These are phyloP conservation scores for Populus simonii DNA, from an alignment of 345 rosid genomes.

Conservation along the genomic window DNA sequence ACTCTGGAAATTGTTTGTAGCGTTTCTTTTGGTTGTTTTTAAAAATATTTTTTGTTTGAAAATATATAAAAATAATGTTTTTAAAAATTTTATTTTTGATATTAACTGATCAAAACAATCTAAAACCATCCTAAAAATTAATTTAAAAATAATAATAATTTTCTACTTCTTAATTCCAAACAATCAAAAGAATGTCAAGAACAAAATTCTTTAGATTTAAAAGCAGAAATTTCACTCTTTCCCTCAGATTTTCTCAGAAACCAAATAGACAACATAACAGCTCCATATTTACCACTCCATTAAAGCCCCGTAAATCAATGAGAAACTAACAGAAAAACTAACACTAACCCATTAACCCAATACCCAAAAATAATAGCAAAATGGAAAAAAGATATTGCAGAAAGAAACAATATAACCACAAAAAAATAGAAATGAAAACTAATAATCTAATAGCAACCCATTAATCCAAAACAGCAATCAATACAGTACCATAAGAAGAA, in stretches of 20 bases:
- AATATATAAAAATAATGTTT: no score
- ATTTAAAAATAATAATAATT: no score
- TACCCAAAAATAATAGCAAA: background rate
- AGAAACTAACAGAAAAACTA: background rate
- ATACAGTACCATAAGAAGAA: conserved; percentile 61
- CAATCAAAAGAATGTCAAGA: background rate
- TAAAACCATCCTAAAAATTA: no score
- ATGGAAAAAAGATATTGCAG: background rate
- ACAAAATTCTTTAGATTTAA: background rate
- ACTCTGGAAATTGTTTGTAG: no score
- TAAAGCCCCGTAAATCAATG: background rate
- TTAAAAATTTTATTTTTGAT: no score
- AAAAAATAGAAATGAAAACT: background rate
- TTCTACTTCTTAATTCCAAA: background rate
- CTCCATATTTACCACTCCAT: no score
- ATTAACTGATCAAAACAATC: no score
- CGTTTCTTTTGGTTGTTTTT: no score
- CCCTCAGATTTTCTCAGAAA: background rate
- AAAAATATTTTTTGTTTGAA: no score
- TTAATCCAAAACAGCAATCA: background rate
- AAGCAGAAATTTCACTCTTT: background rate
- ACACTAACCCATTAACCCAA: background rate
- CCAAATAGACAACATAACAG: background rate
- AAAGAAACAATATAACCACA: background rate
- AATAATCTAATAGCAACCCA: no score